Evolutionary conservation across 2,329 filamentous ascomycete species (phyloP).

Genomic region (Penicillium sp.): DNA sequence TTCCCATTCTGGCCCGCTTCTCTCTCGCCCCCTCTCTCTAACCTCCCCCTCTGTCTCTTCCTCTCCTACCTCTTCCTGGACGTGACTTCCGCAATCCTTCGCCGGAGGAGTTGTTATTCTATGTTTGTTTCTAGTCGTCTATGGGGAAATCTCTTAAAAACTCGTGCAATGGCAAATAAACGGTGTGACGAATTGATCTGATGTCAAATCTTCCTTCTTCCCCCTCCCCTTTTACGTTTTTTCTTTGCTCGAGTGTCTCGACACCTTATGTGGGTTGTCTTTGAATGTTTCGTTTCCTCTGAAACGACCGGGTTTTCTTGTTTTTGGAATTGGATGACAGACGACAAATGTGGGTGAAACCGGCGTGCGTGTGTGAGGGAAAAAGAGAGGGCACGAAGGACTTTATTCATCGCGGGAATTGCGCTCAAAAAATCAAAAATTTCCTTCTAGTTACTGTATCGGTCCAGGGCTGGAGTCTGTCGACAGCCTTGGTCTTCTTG

Average conservation of each 20-base stretch:
- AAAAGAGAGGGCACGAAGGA: background rate
- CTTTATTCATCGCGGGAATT: background rate
- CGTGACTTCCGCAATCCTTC: conserved; percentile 1
- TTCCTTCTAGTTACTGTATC: background rate
- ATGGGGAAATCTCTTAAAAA: conserved; percentile 1
- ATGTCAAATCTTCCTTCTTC: background rate
- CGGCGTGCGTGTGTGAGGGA: conserved; percentile 1
- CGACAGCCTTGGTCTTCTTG: background rate
- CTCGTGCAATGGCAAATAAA: conserved; percentile 4
- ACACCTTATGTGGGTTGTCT: background rate
- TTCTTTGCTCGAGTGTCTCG: conserved; percentile 1
- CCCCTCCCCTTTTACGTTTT: background rate
- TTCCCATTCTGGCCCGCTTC: background rate
- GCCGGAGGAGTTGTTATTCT: background rate
- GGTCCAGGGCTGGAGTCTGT: too few species aligned
- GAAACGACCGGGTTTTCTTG: conserved; percentile 1
- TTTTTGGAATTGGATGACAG: background rate
- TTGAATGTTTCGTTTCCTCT: background rate
- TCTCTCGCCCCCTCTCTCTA: conserved; percentile 1
- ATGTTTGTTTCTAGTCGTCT: conserved; percentile 5
- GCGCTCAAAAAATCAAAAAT: conserved; percentile 2
- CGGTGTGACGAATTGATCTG: conserved; percentile 3
- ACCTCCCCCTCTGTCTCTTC: conserved; percentile 1
- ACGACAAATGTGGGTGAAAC: background rate
- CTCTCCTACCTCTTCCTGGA: background rate